Conservation (phyloP, 192 early-diverging fungal genomes). For the Diversispora epigaea region DNA sequence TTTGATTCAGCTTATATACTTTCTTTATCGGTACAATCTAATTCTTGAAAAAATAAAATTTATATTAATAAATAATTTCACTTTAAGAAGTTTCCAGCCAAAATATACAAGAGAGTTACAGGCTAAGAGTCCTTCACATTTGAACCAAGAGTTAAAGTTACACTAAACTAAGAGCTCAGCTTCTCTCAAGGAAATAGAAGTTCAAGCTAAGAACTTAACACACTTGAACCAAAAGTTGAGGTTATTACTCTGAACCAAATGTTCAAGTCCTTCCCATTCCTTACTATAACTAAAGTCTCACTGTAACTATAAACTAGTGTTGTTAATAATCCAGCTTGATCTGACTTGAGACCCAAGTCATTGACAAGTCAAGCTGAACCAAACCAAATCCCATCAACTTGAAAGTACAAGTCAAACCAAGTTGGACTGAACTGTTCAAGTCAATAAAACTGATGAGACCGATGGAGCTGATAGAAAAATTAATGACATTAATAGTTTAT, state of each 20-base stretch:
- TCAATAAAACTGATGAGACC: too few species aligned
- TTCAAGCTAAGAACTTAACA: constrained; percentile 19
- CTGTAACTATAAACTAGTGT: constrained; percentile 7
- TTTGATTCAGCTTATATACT: constrained; percentile 22
- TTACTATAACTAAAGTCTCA: constrained; percentile 10
- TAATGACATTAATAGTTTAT: too few species aligned
- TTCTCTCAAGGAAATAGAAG: not conserved
- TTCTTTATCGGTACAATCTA: constrained; percentile 5
- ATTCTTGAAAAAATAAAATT: too few species aligned
- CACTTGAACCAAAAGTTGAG: constrained; percentile 22
- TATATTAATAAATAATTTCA: constrained; percentile 18
- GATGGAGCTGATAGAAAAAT: too few species aligned
- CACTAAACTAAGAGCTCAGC: constrained; percentile 14
- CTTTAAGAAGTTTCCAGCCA: not conserved
- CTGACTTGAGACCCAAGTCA: too few species aligned
- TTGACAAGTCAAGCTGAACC: too few species aligned
- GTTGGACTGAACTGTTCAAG: too few species aligned
- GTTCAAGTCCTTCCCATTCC: constrained; percentile 16
- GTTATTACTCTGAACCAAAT: constrained; percentile 16
- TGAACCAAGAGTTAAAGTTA: constrained; percentile 26
- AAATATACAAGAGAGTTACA: constrained; percentile 19
- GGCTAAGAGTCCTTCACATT: constrained; percentile 15
- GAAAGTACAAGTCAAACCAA: too few species aligned
- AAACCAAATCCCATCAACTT: too few species aligned
- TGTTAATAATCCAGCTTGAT: too few species aligned